A percentile compares a stretch with the other conserved stretches of the same genome.
Evolutionary conservation across 441 rosid genomes (phyloP).

Genomic region (Aleurites moluccanus): DNA sequence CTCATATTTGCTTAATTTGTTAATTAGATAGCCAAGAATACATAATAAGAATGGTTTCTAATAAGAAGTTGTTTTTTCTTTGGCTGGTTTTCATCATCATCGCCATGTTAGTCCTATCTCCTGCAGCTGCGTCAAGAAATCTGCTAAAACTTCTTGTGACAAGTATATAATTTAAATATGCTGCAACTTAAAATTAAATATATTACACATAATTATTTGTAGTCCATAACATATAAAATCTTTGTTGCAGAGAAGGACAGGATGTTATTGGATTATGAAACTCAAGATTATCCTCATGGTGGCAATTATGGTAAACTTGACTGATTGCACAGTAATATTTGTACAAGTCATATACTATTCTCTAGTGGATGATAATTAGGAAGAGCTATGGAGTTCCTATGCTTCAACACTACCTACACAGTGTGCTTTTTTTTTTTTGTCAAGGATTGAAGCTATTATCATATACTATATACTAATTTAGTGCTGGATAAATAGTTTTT

Average conservation of each 20-base stretch:
- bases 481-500: background rate
- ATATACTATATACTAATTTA: too few species aligned
- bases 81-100: background rate
- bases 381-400: too few species aligned
- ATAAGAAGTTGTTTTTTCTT: background rate
- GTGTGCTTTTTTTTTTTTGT: too few species aligned
- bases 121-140: constrained; percentile 1
- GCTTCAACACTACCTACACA: too few species aligned
- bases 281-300: constrained; percentile 15
- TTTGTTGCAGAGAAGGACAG: background rate
- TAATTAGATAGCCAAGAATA: background rate
- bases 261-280: background rate
- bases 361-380: too few species aligned
- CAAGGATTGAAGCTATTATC: too few species aligned
- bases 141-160: background rate
- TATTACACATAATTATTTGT: too few species aligned
- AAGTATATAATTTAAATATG: background rate
- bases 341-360: too few species aligned
- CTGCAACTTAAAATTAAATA: background rate
- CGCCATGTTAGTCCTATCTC: background rate
- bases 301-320: constrained; percentile 2
- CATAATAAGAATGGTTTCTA: background rate
- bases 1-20: background rate
- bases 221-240: too few species aligned
- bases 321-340: background rate